Evolutionary conservation across 2,329 filamentous ascomycete species (phyloP).

Genomic region (Raffaelea deltoideospora): DNA sequence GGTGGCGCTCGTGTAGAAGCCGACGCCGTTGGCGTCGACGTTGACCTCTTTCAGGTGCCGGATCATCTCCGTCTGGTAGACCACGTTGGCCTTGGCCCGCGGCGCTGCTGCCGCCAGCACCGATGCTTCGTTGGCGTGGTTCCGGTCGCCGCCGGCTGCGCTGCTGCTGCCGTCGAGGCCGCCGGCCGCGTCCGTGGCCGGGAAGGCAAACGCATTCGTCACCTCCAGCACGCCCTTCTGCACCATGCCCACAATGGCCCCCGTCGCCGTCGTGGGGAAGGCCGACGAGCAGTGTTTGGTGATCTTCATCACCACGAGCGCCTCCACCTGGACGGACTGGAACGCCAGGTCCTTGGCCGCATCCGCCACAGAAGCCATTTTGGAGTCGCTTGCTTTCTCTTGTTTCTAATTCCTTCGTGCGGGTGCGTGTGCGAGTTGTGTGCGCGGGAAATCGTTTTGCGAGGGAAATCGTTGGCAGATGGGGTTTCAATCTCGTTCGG

Average conservation of each 20-base stretch:
- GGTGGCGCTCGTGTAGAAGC: conserved; percentile 96
- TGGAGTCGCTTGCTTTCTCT: background rate
- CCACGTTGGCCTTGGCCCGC: conserved; percentile 74
- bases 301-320: conserved; percentile 94
- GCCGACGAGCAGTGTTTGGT: conserved; percentile 83
- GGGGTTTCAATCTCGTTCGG: background rate
- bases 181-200: conserved; percentile 57
- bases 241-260: conserved; percentile 89
- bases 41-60: conserved; percentile 93
- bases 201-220: conserved; percentile 93
- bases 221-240: conserved; percentile 66
- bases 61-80: conserved; percentile 95
- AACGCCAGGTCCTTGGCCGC: conserved; percentile 52
- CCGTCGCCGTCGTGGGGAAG: conserved; percentile 81
- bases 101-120: conserved; percentile 75
- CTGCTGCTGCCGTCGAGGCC: conserved; percentile 34
- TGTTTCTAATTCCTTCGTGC: background rate
- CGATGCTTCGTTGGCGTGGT: conserved; percentile 59
- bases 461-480: background rate
- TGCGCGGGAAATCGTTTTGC: background rate
- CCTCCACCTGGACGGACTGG: conserved; percentile 85
- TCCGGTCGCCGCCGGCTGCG: conserved; percentile 6
- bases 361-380: conserved; percentile 24
- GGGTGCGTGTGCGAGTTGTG: background rate
- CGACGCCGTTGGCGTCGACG: conserved; percentile 92